These are phyloP conservation scores for Starmerella sirachaensis DNA, from an alignment of 805 yeast species.

Conservation along the genomic window DNA sequence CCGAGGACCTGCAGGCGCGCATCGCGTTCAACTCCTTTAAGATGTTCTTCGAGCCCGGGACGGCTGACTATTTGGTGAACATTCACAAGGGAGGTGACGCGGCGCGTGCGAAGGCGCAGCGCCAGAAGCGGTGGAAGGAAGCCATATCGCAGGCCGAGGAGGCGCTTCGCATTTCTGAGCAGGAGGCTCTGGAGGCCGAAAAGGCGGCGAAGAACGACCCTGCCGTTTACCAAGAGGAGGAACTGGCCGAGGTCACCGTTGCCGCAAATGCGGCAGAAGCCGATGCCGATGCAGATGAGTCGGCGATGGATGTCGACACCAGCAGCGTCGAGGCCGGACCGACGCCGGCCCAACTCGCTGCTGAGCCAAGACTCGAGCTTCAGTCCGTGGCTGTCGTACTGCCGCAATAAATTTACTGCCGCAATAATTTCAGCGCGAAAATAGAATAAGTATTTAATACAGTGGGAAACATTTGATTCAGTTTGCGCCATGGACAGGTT, in stretches of 20 bases:
- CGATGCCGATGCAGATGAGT: neutral
- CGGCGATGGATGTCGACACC: constrained; percentile 2
- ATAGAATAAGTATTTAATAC: too few relatives aligned
- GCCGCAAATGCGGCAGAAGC: neutral
- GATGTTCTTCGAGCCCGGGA: constrained; percentile 64
- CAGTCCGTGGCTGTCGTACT: constrained; percentile 10
- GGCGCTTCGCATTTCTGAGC: constrained; percentile 15
- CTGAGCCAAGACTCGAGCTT: constrained; percentile 12
- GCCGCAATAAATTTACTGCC: neutral
- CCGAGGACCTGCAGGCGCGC: constrained; percentile 64
- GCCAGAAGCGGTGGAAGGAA: constrained; percentile 17
- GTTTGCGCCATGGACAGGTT: too few relatives aligned
- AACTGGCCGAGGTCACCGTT: neutral
- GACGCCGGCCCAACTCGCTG: constrained; percentile 10
- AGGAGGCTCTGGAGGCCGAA: constrained; percentile 17
- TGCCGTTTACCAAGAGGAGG: neutral
- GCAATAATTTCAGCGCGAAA: neutral
- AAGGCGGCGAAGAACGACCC: neutral
- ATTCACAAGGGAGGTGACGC: constrained; percentile 7
- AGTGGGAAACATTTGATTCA: too few relatives aligned
- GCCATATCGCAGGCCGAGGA: constrained; percentile 12
- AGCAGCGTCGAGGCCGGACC: constrained; percentile 1
- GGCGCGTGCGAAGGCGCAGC: constrained; percentile 5
- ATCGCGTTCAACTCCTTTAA: constrained; percentile 68
- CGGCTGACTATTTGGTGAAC: constrained; percentile 56